Conservation (phyloP, 2,329 filamentous ascomycete species). For the Tolypocladium tundrense region DNA sequence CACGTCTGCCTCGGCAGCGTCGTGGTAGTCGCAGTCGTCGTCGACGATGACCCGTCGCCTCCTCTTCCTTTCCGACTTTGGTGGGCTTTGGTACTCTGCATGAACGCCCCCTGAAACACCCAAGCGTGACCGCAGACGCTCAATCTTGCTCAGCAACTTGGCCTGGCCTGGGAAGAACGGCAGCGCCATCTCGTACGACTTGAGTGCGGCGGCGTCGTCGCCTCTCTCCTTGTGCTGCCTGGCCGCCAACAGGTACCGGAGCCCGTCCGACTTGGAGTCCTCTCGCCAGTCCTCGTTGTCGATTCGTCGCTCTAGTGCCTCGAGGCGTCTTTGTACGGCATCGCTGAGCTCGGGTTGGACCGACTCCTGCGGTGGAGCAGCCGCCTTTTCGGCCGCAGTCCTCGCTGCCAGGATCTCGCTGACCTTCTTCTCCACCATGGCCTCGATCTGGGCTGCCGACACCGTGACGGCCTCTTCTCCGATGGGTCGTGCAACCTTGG, state of each 20-base stretch:
- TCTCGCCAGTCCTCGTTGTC: slow-evolving; percentile 52
- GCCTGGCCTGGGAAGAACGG: slow-evolving; percentile 79
- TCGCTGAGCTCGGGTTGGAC: slow-evolving; percentile 51
- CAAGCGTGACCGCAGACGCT: slow-evolving; percentile 47
- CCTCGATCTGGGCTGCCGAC: slow-evolving; percentile 70
- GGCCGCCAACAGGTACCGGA: slow-evolving; percentile 81
- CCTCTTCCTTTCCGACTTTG: neutral
- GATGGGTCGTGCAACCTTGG: slow-evolving; percentile 34
- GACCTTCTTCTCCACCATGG: slow-evolving; percentile 85
- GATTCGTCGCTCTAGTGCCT: slow-evolving; percentile 78
- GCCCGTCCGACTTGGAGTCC: slow-evolving; percentile 67
- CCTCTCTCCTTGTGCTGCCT: slow-evolving; percentile 81
- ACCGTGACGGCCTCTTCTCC: slow-evolving; percentile 33
- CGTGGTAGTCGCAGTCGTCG: slow-evolving; percentile 1
- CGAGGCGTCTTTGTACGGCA: slow-evolving; percentile 69
- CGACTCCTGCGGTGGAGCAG: slow-evolving; percentile 22
- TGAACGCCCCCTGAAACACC: slow-evolving; percentile 12
- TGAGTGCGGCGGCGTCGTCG: slow-evolving; percentile 66
- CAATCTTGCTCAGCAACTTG: slow-evolving; percentile 64
- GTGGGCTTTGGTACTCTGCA: slow-evolving; percentile 1
- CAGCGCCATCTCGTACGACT: slow-evolving; percentile 76
- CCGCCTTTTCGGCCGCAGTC: slow-evolving; percentile 34
- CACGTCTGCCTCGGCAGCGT: slow-evolving; percentile 17
- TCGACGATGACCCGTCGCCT: slow-evolving; percentile 1
- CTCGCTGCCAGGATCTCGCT: slow-evolving; percentile 79